Evolutionary conservation across 2,329 filamentous ascomycete genomes (phyloP).

Genomic region (Podosphaera aphanis): DNA sequence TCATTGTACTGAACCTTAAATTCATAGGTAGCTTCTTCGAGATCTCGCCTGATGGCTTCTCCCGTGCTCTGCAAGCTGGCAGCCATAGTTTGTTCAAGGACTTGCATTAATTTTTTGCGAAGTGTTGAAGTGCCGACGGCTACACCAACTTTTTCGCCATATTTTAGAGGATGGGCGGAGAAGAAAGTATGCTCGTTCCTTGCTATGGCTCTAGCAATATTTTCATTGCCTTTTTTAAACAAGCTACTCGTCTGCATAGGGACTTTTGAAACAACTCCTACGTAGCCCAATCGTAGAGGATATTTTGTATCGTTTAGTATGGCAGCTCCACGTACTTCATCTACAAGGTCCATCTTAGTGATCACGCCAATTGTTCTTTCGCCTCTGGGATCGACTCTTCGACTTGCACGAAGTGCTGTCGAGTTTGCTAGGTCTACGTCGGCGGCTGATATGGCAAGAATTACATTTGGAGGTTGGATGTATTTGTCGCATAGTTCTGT

Average conservation of each 20-base stretch:
- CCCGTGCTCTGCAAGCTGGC: constrained; percentile 70
- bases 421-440: constrained; percentile 96
- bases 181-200: constrained; percentile 83
- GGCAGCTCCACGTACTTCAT: constrained; percentile 50
- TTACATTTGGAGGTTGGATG: constrained; percentile 86
- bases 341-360: constrained; percentile 96
- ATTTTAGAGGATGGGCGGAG: constrained; percentile 57
- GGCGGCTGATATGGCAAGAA: constrained; percentile 87
- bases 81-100: constrained; percentile 93
- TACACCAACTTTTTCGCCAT: constrained; percentile 48
- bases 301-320: constrained; percentile 83
- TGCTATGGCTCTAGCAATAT: constrained; percentile 57
- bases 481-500: constrained; percentile 94
- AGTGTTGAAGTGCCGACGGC: constrained; percentile 66
- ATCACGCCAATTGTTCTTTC: constrained; percentile 97
- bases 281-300: constrained; percentile 80
- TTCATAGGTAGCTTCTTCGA: constrained; percentile 92
- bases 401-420: constrained; percentile 68
- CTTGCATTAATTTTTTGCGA: constrained; percentile 88
- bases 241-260: constrained; percentile 38
- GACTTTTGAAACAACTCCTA: constrained; percentile 75
- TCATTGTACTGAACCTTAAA: constrained; percentile 99
- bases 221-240: constrained; percentile 62
- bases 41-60: constrained; percentile 79
- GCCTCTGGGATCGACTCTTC: constrained; percentile 77